phyloP scores from a whole-genome alignment of 176 grass and related monocot genomes.

The Oryza coarctata region DNA sequence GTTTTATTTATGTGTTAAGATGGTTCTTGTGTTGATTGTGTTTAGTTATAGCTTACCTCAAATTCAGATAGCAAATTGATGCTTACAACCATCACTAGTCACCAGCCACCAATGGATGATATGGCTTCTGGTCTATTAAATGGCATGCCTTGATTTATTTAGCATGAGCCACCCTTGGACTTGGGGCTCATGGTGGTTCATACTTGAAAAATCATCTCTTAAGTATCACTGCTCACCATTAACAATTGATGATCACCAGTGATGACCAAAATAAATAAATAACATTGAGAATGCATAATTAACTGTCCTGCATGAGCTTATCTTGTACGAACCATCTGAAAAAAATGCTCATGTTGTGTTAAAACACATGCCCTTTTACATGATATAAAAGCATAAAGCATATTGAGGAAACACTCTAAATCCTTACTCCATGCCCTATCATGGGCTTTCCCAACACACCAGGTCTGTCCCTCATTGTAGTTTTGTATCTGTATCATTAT shows the following conservation, averaged over 20 bases:
- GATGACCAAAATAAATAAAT: neutral
- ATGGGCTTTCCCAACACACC: neutral
- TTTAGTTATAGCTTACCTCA: neutral
- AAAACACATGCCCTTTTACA: neutral
- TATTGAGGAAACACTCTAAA: neutral
- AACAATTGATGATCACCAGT: neutral
- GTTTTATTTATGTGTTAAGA: neutral
- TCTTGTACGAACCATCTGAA: neutral
- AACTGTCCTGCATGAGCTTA: neutral
- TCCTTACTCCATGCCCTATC: neutral
- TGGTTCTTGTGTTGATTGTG: neutral
- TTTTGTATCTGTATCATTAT: neutral
- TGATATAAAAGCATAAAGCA: neutral
- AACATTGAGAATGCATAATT: neutral
- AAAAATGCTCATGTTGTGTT: neutral
- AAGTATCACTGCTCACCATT: neutral
- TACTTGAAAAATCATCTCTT: neutral
- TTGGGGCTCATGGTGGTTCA: neutral
- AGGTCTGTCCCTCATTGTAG: neutral
- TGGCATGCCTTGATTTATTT: neutral
- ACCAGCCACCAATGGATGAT: neutral
- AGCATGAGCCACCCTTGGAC: neutral
- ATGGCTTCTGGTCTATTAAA: neutral
- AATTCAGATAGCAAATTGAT: neutral
- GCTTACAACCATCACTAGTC: neutral